Conservation (phyloP, 2,329 filamentous ascomycete genomes). For the Botrytis fabae region DNA sequence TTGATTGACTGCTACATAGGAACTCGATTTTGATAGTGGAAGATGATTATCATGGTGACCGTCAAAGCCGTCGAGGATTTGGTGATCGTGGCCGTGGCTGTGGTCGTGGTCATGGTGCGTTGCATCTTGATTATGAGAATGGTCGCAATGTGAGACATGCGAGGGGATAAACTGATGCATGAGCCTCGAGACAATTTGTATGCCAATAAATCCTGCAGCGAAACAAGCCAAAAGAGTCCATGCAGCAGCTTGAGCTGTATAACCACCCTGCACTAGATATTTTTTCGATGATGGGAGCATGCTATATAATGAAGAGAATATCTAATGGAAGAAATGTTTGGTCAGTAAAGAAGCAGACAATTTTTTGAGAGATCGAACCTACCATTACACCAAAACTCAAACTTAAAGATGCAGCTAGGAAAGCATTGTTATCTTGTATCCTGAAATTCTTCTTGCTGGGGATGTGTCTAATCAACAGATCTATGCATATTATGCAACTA, state of each 20-base stretch:
- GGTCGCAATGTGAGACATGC: constrained; percentile 78
- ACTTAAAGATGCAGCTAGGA: constrained; percentile 84
- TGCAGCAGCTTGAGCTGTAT: constrained; percentile 65
- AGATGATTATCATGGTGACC: background rate
- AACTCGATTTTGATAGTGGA: constrained; percentile 12
- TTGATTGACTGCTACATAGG: background rate
- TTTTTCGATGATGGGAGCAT: constrained; percentile 86
- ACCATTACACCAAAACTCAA: constrained; percentile 97
- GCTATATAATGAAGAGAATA: constrained; percentile 88
- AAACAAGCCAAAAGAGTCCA: constrained; percentile 71
- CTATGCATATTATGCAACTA: constrained; percentile 83
- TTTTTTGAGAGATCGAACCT: constrained; percentile 37
- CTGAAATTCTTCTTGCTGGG: constrained; percentile 75
- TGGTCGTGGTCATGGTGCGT: constrained; percentile 36
- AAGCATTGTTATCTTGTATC: constrained; percentile 85
- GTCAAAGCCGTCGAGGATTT: background rate
- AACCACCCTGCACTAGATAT: constrained; percentile 71
- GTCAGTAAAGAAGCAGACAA: background rate
- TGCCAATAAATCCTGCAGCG: constrained; percentile 70
- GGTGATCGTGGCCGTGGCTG: constrained; percentile 27
- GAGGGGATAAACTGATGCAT: constrained; percentile 75
- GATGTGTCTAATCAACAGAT: constrained; percentile 71
- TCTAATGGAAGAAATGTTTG: constrained; percentile 50
- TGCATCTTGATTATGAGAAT: constrained; percentile 62
- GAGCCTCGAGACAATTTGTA: constrained; percentile 70